phyloP scores from a whole-genome alignment of 352 stramenopile species.

The Phytopythium delawarense region DNA sequence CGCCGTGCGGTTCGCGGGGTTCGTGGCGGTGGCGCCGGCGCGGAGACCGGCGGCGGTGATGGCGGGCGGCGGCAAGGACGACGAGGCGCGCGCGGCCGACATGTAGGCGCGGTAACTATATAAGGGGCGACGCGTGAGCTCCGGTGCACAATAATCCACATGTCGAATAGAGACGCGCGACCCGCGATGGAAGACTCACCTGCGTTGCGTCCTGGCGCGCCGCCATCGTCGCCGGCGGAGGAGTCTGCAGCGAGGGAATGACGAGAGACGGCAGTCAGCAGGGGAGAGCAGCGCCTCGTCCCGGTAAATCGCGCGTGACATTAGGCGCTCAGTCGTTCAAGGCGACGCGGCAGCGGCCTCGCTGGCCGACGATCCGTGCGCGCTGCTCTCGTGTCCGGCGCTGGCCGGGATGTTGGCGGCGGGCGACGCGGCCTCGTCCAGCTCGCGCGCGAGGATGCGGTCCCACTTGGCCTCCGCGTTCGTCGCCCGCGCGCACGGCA shows the following conservation, averaged over 20 bases:
- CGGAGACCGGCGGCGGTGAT: slow-evolving; percentile 2
- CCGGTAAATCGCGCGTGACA: not conserved
- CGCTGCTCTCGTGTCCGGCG: not conserved
- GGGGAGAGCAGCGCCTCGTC: not conserved
- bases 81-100: slow-evolving; percentile 39
- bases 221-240: not conserved
- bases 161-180: not conserved
- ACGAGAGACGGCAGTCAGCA: not conserved
- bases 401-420: not conserved
- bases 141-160: not conserved
- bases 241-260: not conserved
- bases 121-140: not conserved
- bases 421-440: slow-evolving; percentile 12
- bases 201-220: not conserved
- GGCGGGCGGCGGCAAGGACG: slow-evolving; percentile 35
- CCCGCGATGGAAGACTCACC: not conserved
- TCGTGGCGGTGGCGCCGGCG: slow-evolving; percentile 1
- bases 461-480: slow-evolving; percentile 74
- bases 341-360: not conserved
- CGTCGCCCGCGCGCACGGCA: slow-evolving; percentile 20
- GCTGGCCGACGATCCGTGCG: not conserved
- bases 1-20: not conserved
- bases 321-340: not conserved
- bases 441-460: slow-evolving; percentile 44
- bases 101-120: slow-evolving; percentile 10